Base-by-base conservation (phyloP, 352 stramenopile genomes). In the Saprolegnia parasitica region DNA sequence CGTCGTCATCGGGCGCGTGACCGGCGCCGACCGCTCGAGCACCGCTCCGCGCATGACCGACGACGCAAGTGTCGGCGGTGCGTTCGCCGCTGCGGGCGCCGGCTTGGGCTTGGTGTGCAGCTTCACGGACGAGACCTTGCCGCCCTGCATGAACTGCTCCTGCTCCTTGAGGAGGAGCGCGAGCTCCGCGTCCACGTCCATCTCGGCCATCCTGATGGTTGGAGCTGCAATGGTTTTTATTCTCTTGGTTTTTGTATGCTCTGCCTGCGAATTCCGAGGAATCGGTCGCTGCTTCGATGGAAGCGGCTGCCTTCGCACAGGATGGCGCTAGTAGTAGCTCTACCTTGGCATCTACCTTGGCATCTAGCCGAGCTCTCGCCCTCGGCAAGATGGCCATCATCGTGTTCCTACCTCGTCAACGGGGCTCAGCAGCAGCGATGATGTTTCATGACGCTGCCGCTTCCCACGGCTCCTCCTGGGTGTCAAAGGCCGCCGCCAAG, bases 131-230 rank as follows among this genome's bases (percentile, higher is more conserved):
- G 63, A 70, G 45, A 42, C 63, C 39, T 70, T 70, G 29, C 63
- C 63, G 39, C 63, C 50, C 47, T 75, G 75, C 57, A 92, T 73
- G 45, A 95, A 95, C 37, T 80, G 74, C 72, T 95, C 86, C 74
- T 95, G 86, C 67, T 95, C 86, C 45, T 83, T 79, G 21, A 95
- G 75, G 45, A 95, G 81, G 68, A 84, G 82, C 74, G 84, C 80
- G 32, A 95, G 71, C 62, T 95, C 86, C 29, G 78, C 82, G 56
- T 95, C 84, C 72, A 94, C 74, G 68, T 94, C 81, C 39, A 93
- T 73, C 4, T 73, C 71, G 8, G 56, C 42, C 42, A 49, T 49
- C 42, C 68, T 74, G 67, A 72, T 86, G 13, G 35, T 3, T 60
- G 52, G 52, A 4, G 42, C 42, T 49, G 42, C 18, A 52, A 65